Evolutionary conservation across 1,284 basidiomycete genomes (phyloP), one percentile per base, ranked within the genome.

Genomic region (Cryptococcus maquisensis): DNA sequence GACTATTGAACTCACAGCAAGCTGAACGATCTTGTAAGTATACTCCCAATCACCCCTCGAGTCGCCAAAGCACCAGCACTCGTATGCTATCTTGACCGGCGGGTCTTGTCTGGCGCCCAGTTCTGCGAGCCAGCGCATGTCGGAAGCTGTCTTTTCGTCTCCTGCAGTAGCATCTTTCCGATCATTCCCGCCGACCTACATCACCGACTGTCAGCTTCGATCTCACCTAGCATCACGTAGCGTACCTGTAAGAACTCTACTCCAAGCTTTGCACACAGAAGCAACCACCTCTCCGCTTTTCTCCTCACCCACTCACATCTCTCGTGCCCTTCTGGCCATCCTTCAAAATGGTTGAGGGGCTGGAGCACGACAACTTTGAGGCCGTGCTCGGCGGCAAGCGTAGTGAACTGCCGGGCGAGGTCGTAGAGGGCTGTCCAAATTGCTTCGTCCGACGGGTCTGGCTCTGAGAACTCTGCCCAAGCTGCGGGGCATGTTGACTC

Each of bases 141-240:
- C 62, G 12, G 38, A 36, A 1, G 49, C 60, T 2, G 48, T 47
- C 18, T 54, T 55, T 4, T 62, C 54, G 21, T 48, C 23, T 13
- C 21, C 13, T 9, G 41, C 56, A 16, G 35, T 36, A 0, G 58
- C 60, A 18, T 62, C 60, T 13, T 42, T 16, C 18, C 56, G 47
- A 51, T 66, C 59, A 47, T 66, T 62, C 15, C 50, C 26, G 2
- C 64, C 64, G 13, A 66, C 58, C 49, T 61, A 44, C 7, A 28
- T n/a, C n/a, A n/a, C n/a, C 28, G 10, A 28, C 2, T 7, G 28
- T 28, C 28, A 28, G 28, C 10, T 28, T 2, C 28, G 6, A 7
- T 28, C 28, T 3, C 7, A 32, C 10, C 6, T 28, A 8, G 16
- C 4, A 32, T 24, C 4, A 24, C 8, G 2, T 6, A 13, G 35